Conservation (phyloP, 176 grass and related monocot species). For the Microstegium vimineum region DNA sequence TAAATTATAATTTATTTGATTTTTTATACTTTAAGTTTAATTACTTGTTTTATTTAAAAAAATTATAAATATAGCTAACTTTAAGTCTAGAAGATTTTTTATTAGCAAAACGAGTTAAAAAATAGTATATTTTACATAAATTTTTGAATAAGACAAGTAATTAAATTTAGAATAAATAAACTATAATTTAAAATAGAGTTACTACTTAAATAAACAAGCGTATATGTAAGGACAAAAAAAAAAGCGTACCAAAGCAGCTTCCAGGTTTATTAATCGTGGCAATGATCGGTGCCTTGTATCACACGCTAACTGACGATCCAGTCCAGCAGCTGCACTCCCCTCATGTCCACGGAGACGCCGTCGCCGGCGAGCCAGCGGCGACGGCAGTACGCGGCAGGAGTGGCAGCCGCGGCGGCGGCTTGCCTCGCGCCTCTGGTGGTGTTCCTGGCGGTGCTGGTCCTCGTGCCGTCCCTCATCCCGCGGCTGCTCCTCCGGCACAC, state of each 20-base stretch:
- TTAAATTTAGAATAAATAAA: too few species aligned
- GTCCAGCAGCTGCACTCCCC: background rate
- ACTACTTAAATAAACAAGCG: too few species aligned
- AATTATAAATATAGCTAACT: too few species aligned
- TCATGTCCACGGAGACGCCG: constrained; percentile 11
- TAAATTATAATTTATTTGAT: too few species aligned
- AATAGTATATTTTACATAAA: too few species aligned
- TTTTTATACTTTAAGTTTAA: too few species aligned
- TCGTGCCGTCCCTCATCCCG: constrained; percentile 20
- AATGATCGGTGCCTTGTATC: background rate
- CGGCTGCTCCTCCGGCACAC: constrained; percentile 30
- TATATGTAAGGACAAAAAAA: too few species aligned
- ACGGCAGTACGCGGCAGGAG: background rate
- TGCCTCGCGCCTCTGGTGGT: constrained; percentile 17
- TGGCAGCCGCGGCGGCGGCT: background rate
- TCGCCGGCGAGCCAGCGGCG: background rate
- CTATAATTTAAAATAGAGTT: too few species aligned
- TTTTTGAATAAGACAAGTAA: too few species aligned
- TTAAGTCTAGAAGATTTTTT: too few species aligned
- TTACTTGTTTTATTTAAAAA: too few species aligned
- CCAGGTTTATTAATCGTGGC: background rate
- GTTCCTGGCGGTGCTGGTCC: constrained; percentile 31
- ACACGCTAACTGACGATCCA: background rate
- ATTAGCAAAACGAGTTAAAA: too few species aligned
- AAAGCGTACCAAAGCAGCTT: constrained; percentile 6